Conservation (phyloP, 1,139 yeast species). For the Groenewaldozyma auringiensis region DNA sequence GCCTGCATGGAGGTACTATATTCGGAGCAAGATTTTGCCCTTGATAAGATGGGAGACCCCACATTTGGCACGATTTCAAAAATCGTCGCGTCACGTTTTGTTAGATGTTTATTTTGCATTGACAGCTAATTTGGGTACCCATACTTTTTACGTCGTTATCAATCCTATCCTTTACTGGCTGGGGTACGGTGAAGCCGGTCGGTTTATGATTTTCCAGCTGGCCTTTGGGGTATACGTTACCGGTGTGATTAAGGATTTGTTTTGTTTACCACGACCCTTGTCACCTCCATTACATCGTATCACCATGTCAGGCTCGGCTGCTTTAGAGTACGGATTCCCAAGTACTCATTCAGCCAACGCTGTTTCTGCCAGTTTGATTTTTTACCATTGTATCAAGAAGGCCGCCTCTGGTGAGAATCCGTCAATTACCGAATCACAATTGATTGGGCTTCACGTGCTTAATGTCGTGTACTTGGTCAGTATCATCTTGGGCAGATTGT, state of each 20-base stretch:
- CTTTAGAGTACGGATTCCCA: slow-evolving; percentile 93
- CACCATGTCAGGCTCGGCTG: slow-evolving; percentile 81
- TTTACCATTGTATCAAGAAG: slow-evolving; percentile 27
- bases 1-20: slow-evolving; percentile 49
- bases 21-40: slow-evolving; percentile 53
- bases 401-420: no score
- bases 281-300: slow-evolving; percentile 89
- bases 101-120: slow-evolving; percentile 77
- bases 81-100: slow-evolving; percentile 39
- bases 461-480: slow-evolving; percentile 50
- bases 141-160: slow-evolving; percentile 85
- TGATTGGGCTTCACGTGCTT: slow-evolving; percentile 17
- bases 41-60: slow-evolving; percentile 62
- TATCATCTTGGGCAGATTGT: slow-evolving; percentile 70
- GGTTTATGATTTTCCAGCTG: slow-evolving; percentile 63
- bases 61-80: slow-evolving; percentile 52
- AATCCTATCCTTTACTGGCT: slow-evolving; percentile 84
- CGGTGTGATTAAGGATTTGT: slow-evolving; percentile 72
- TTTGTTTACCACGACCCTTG: slow-evolving; percentile 86
- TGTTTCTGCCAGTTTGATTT: slow-evolving; percentile 58
- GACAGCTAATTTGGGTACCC: slow-evolving; percentile 87
- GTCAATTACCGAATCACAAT: slow-evolving; percentile 6
- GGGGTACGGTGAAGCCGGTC: slow-evolving; percentile 52
- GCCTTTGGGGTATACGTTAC: slow-evolving; percentile 80
- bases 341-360: slow-evolving; percentile 92